Base-by-base conservation (phyloP, 345 rosid genomes). In the Balakata baccata region DNA sequence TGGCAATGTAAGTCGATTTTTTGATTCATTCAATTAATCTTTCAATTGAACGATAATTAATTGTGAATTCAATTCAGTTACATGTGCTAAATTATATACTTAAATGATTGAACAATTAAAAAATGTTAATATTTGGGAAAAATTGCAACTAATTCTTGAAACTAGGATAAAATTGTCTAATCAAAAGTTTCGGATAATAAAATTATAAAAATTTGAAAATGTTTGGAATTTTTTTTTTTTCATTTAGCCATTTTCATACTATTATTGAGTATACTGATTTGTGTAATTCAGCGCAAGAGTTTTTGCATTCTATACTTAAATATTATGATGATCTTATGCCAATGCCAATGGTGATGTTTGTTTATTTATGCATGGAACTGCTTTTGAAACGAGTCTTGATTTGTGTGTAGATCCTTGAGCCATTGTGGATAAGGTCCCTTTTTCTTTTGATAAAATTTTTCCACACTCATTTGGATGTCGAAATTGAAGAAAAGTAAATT, bases 1-100 rank as follows among this genome's bases (percentile, higher is more conserved):
- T 73, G 73, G 84, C 68, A 72, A 84, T 80, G 98, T 94, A 84
- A 86, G 97, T 84, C 80, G 66, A 71, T 64, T 73, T 81, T 52
- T 63, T 56, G 7, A 10, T 45, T 16, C 63, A 22, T 58, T 56
- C 52, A 65, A 53, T 77, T 41, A 64, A 51, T 51, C 13, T 63
- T 13, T 71, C 16, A 17, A 66, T 25, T 12, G 12, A 47, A 2
- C 23, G 70, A 34, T 20, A 14, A 7, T 23, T 23, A 12, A 66
- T 8, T 20, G 16, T 17, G 41, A 25, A 49, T 8, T 47, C 47
- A 49, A 67, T 25, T 14, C 5, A 22, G 56, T 29, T 29, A 29
- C 34, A 29, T 29, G 34, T 29, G 34, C 34, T 2, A 29, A 29
- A 29, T 29, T 29, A 29, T 29, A 29, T 29, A 29, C 34, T 29